These are phyloP conservation scores for Scutellaria minor DNA, from an alignment of 257 asterid species.

Conservation along the genomic window DNA sequence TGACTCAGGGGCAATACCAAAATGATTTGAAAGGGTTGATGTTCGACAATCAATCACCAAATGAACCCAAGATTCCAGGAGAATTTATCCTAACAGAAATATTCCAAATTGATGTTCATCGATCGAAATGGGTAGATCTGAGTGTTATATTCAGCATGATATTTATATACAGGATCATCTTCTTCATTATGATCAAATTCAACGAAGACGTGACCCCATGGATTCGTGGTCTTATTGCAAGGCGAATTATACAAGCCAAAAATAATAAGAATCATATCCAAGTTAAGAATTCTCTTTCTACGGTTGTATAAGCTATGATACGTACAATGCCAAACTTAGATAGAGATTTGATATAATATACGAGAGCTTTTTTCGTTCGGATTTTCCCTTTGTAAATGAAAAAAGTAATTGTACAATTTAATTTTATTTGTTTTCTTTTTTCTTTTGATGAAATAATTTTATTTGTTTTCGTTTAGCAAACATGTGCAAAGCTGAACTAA, in stretches of 20 bases:
- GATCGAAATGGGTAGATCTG: slow-evolving; percentile 85
- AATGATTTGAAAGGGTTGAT: slow-evolving; percentile 79
- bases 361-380: too few species aligned
- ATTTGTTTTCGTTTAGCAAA: too few species aligned
- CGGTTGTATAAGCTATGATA: too few species aligned
- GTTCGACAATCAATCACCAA: slow-evolving; percentile 70
- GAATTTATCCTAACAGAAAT: slow-evolving; percentile 71
- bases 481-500: too few species aligned
- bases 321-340: too few species aligned
- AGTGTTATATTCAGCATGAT: slow-evolving; percentile 82
- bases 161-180: slow-evolving; percentile 70
- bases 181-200: slow-evolving; percentile 80
- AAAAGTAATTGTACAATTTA: too few species aligned
- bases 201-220: slow-evolving; percentile 86
- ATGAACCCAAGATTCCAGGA: slow-evolving; percentile 76
- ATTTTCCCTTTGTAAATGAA: too few species aligned
- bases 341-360: too few species aligned
- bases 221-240: slow-evolving; percentile 78
- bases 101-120: slow-evolving; percentile 70
- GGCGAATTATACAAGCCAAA: slow-evolving; percentile 66
- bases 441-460: too few species aligned
- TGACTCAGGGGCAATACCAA: slow-evolving; percentile 82
- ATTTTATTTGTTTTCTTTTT: too few species aligned
- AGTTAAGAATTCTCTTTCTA: too few species aligned
- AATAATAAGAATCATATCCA: slow-evolving; percentile 35